phyloP scores from a whole-genome alignment of 306 rosid genomes.

The Pyrus betulifolia region DNA sequence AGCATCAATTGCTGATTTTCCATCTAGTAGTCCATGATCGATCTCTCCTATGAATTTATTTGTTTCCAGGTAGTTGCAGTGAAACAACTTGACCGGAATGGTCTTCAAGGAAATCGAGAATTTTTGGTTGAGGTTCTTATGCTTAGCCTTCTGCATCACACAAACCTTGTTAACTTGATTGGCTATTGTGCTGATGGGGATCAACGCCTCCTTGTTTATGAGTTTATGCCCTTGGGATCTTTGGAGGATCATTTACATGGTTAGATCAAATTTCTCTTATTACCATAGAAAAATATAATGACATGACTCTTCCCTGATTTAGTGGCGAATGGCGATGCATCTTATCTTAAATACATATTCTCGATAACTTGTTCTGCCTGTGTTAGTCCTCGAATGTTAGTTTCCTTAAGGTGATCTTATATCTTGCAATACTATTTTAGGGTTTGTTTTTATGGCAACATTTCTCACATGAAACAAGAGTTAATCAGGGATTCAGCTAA shows the following conservation, averaged over 20 bases:
- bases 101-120: conserved; percentile 76
- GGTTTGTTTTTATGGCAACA: neutral
- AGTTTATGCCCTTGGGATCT: conserved; percentile 98
- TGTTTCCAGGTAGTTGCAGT: conserved; percentile 70
- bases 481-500: neutral
- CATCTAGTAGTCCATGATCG: conserved; percentile 11
- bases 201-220: conserved; percentile 78
- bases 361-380: neutral
- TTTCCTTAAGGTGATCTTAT: neutral
- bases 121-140: conserved; percentile 98
- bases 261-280: conserved; percentile 39
- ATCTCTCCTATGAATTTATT: conserved; percentile 15
- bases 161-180: conserved; percentile 91
- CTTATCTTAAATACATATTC: neutral
- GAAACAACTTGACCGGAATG: conserved; percentile 74
- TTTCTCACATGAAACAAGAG: neutral
- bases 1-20: neutral
- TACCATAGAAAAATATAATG: neutral
- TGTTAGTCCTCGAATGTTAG: neutral
- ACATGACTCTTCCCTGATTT: neutral
- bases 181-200: conserved; percentile 91
- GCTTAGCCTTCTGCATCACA: conserved; percentile 98
- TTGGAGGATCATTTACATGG: conserved; percentile 99
- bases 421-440: neutral
- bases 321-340: too few relatives aligned